A percentile compares a stretch with the other conserved stretches of the same genome.
These are phyloP conservation scores for Halophytophthora batemanensis DNA, from an alignment of 352 stramenopile genomes.

Conservation along the genomic window DNA sequence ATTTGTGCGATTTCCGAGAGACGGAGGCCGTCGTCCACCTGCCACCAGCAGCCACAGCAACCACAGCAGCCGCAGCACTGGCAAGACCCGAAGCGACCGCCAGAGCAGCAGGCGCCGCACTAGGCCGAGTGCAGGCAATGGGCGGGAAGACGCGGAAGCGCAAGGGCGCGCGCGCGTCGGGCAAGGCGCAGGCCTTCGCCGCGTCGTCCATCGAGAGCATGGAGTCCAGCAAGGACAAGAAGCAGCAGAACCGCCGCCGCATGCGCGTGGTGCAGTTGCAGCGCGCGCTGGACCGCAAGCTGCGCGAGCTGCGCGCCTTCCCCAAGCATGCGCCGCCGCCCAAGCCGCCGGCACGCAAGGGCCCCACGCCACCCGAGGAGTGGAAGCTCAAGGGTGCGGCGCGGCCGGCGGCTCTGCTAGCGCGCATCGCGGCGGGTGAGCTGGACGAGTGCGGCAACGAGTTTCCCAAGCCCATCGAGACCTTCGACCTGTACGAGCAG, in stretches of 20 bases:
- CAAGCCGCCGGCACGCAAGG: constrained; percentile 44
- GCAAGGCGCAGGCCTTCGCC: constrained; percentile 61
- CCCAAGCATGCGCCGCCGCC: constrained; percentile 36
- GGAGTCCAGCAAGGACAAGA: constrained; percentile 61
- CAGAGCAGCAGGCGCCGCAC: too few species aligned
- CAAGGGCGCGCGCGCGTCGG: constrained; percentile 51
- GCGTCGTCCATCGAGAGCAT: constrained; percentile 57
- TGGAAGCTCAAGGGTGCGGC: constrained; percentile 84
- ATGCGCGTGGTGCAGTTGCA: constrained; percentile 84
- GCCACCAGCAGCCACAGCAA: too few species aligned
- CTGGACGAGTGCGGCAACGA: constrained; percentile 75
- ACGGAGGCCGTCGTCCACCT: too few species aligned
- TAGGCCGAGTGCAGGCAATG: constrained; percentile 22
- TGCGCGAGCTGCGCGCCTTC: constrained; percentile 61
- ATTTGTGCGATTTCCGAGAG: too few species aligned
- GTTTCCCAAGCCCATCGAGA: constrained; percentile 70
- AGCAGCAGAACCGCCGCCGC: constrained; percentile 56
- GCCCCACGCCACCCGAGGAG: constrained; percentile 50
- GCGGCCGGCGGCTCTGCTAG: constrained; percentile 61
- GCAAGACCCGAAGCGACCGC: too few species aligned
- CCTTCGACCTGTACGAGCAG: constrained; percentile 69
- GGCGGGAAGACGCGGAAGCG: constrained; percentile 54
- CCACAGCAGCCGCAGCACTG: too few species aligned
- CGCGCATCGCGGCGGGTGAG: constrained; percentile 76
- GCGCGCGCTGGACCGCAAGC: constrained; percentile 63